phyloP scores from a whole-genome alignment of 164 flowering plant species.

The Santalum album region DNA sequence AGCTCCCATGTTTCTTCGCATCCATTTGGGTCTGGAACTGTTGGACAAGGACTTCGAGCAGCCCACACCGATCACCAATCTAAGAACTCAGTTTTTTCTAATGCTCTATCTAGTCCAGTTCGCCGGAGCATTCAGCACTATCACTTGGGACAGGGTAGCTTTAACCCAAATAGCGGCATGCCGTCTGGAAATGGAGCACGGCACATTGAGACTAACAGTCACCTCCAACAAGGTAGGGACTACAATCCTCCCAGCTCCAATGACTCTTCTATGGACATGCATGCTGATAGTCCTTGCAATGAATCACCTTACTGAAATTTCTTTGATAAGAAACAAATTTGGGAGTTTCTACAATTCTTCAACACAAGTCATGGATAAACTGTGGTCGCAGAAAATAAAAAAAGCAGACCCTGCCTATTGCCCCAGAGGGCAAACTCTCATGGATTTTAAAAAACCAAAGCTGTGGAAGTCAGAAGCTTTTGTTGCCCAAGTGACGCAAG shows the following conservation, averaged over 20 bases:
- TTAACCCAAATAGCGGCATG: conserved; percentile 5
- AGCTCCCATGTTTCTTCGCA: conserved; percentile 5
- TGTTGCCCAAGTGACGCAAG: no score
- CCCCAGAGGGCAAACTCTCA: no score
- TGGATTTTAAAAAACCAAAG: no score
- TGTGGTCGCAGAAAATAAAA: no score
- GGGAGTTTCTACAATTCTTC: no score
- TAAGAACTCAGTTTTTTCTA: conserved; percentile 52
- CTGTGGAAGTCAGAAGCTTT: no score
- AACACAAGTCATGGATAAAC: no score
- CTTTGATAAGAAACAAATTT: no score
- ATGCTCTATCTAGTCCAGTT: conserved; percentile 56
- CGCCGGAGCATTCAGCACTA: conserved; percentile 47
- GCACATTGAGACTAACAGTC: conserved; percentile 16
- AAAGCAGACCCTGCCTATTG: no score
- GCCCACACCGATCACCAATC: conserved; percentile 18
- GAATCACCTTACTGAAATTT: conserved; percentile 11
- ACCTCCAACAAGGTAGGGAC: conserved; percentile 16
- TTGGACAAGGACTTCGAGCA: conserved; percentile 22
- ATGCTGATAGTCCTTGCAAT: conserved; percentile 33
- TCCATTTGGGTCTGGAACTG: conserved; percentile 7
- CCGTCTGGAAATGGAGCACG: conserved; percentile 17
- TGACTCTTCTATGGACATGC: conserved; percentile 57
- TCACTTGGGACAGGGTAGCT: conserved; percentile 28
- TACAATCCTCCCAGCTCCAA: conserved; percentile 15